Evolutionary conservation across 140 eudicot genomes (phyloP).

Genomic region (Cichorium intybus): DNA sequence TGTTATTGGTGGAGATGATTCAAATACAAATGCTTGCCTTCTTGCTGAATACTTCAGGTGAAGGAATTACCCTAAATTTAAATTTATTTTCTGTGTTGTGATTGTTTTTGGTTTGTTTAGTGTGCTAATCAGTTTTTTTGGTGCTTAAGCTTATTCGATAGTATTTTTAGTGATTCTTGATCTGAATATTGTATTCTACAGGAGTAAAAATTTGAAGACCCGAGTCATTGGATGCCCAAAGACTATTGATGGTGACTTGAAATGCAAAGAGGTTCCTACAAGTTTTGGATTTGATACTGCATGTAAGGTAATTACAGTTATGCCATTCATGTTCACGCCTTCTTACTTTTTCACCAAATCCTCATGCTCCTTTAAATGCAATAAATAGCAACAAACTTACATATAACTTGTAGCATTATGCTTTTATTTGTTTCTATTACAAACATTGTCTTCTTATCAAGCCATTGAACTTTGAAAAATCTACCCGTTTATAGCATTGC

Average conservation of each 20-base stretch:
- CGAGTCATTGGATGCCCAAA: slow-evolving; percentile 92
- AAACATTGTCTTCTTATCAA: no score
- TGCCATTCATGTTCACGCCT: background rate
- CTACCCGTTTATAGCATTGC: no score
- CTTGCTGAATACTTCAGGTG: slow-evolving; percentile 95
- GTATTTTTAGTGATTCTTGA: no score
- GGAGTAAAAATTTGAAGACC: slow-evolving; percentile 84
- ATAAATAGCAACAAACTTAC: background rate
- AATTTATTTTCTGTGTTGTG: no score
- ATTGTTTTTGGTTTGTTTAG: no score
- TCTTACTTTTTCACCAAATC: background rate
- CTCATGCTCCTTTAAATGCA: background rate
- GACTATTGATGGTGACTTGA: slow-evolving; percentile 97
- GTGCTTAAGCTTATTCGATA: no score
- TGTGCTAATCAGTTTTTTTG: no score
- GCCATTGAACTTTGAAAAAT: no score
- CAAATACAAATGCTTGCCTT: slow-evolving; percentile 97
- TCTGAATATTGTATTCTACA: slow-evolving; percentile 30
- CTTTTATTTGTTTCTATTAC: background rate
- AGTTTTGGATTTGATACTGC: slow-evolving; percentile 93
- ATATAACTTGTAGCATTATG: background rate
- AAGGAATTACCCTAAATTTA: no score
- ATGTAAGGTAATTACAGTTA: slow-evolving; percentile 53
- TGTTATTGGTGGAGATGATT: slow-evolving; percentile 98
- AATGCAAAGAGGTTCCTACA: slow-evolving; percentile 81